Conservation (phyloP, 805 yeast genomes). For the Brettanomyces nanus region DNA sequence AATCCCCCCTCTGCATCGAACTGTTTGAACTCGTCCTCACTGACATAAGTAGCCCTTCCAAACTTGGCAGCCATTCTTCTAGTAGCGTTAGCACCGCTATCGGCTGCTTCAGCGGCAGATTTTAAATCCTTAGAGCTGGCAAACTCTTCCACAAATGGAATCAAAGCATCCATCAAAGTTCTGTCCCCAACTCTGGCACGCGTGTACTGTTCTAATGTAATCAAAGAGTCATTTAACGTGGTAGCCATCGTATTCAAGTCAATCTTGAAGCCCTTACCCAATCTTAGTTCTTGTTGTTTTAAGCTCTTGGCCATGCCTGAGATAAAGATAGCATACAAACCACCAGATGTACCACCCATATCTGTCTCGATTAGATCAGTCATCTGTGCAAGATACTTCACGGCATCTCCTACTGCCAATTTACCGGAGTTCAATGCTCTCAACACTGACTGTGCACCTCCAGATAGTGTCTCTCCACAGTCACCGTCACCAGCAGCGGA, state of each 20-base stretch:
- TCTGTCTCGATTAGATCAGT: conserved; percentile 74
- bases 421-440: conserved; percentile 36
- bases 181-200: conserved; percentile 85
- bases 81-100: conserved; percentile 69
- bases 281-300: conserved; percentile 32
- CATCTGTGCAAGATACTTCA: conserved; percentile 54
- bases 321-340: conserved; percentile 77
- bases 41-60: conserved; percentile 90
- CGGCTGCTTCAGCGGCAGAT: conserved; percentile 62
- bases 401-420: conserved; percentile 39
- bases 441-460: conserved; percentile 71
- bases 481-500: conserved; percentile 95
- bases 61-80: conserved; percentile 72
- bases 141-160: conserved; percentile 72
- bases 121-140: conserved; percentile 39
- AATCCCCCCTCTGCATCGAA: conserved; percentile 56
- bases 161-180: conserved; percentile 81
- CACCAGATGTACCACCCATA: conserved; percentile 99
- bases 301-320: conserved; percentile 60
- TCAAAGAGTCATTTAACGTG: conserved; percentile 53
- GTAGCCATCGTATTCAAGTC: conserved; percentile 31
- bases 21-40: conserved; percentile 45
- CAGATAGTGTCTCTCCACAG: conserved; percentile 85
- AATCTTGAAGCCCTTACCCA: conserved; percentile 22
- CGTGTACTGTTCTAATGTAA: conserved; percentile 75